phyloP scores from a whole-genome alignment of 768 basidiomycete genomes.

The Phanerochaete sordida region DNA sequence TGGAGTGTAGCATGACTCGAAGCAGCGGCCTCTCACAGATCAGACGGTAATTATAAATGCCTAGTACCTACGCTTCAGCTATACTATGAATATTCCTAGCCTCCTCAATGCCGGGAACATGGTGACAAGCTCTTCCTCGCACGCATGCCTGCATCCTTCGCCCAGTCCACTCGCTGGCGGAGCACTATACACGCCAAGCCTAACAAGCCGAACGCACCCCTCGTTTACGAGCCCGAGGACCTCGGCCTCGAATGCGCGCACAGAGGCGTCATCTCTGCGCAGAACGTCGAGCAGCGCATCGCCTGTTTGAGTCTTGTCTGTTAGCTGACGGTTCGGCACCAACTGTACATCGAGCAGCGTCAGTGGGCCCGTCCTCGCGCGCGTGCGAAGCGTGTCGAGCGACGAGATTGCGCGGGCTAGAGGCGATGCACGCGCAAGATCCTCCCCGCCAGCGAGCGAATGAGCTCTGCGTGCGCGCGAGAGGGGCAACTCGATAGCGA shows the following conservation, averaged over 20 bases:
- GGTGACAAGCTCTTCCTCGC: neutral
- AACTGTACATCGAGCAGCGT: neutral
- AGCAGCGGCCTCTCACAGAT: too few relatives aligned
- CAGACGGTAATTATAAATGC: too few relatives aligned
- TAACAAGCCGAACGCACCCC: neutral
- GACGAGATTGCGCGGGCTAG: neutral
- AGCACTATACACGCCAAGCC: neutral
- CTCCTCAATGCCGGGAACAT: neutral
- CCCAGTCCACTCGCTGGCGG: neutral
- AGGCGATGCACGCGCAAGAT: neutral
- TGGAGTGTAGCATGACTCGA: too few relatives aligned
- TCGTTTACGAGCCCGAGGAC: neutral
- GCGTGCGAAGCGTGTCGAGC: neutral
- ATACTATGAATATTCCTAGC: neutral
- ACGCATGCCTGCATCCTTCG: neutral
- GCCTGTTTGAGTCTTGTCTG: neutral
- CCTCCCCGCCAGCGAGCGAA: neutral
- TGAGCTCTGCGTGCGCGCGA: neutral
- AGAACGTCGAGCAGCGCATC: neutral
- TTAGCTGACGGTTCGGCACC: neutral
- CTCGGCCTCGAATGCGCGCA: neutral
- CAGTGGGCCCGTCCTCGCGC: neutral
- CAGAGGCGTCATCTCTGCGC: neutral
- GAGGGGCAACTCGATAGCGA: neutral
- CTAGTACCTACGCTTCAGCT: too few relatives aligned